Evolutionary conservation across 345 rosid species (phyloP), one percentile per base, ranked within the genome.

Genomic region (Bruguiera sexangula): DNA sequence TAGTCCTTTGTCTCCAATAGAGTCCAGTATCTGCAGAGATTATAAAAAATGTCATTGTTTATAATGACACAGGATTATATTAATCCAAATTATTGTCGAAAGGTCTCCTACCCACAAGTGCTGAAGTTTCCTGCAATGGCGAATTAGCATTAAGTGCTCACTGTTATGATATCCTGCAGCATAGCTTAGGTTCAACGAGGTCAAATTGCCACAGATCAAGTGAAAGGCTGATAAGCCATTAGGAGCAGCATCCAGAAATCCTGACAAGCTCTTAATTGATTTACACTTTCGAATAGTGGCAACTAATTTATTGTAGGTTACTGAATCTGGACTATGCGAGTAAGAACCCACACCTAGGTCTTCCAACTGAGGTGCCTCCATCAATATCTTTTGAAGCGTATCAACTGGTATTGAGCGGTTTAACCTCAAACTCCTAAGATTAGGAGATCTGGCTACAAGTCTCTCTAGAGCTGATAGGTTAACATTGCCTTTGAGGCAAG

Each of bases 301-400:
- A 76, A 66, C 74, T 59, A 95, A 79, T 48, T 83, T 86, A 58
- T 8, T 34, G 74, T 75, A 86, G 62, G 82, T 77, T 32, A 84
- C 96, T 6, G 90, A 83, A 66, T 89, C 79, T 3, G 89, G 89
- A 71, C 90, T 96, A 29, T 78, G 82, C 30, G 82, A 81, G 62
- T 82, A 95, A 43, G 97, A 95, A 29, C 99, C 99, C 6, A 81
- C 86, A n/a, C 99, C 99, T 66, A 95, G 82, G 67, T 95, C 99
- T 57, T 75, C 80, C 46, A 95, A 78, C 67, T 85, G 93, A 63
- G 97, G 93, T 0, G 96, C 96, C 55, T 72, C 74, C 39, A 75
- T 75, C 80, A 95, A 74, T 65, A 95, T 73, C 75, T 76, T 95
- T 52, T 83, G 85, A 39, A 92, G 90, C 0, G 79, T 48, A 19